These are phyloP conservation scores for Cunninghamia lanceolata DNA, from an alignment of 75 land plant genomes.

Conservation along the genomic window DNA sequence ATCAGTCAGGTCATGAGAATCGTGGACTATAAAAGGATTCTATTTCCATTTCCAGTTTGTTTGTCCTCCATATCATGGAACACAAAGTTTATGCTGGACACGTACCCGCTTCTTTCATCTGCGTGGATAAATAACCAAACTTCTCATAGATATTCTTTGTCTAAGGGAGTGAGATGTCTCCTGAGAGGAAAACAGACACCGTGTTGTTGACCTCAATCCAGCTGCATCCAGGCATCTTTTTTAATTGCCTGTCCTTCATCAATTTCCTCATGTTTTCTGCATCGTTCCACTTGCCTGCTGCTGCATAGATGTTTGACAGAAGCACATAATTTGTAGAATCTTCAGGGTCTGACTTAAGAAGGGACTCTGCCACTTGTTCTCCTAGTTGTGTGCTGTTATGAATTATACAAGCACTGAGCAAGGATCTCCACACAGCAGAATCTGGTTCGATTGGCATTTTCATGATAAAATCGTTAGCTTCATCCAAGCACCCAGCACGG, in stretches of 20 bases:
- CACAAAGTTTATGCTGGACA: constrained; percentile 16
- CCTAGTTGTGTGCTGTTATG: constrained; percentile 24
- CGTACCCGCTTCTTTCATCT: constrained; percentile 12
- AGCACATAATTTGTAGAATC: constrained; percentile 26
- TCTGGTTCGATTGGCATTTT: constrained; percentile 32
- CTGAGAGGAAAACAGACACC: constrained; percentile 26
- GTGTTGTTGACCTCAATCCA: constrained; percentile 33
- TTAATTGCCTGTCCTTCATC: constrained; percentile 27
- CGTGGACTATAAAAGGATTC: no score
- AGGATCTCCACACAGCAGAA: constrained; percentile 22
- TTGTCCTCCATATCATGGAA: constrained; percentile 35
- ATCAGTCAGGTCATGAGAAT: no score
- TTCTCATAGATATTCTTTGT: constrained; percentile 14
- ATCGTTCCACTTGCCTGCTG: constrained; percentile 29
- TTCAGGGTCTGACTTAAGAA: constrained; percentile 17
- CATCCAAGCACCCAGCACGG: constrained; percentile 22
- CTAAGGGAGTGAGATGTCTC: constrained; percentile 25
- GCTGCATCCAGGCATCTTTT: constrained; percentile 34
- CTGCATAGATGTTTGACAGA: constrained; percentile 32
- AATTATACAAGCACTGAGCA: constrained; percentile 28
- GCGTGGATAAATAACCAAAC: constrained; percentile 10
- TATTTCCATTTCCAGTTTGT: no score
- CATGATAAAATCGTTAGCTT: constrained; percentile 17
- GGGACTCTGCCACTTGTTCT: constrained; percentile 19
- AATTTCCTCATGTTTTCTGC: constrained; percentile 22